Evolutionary conservation across 2,329 filamentous ascomycete species (phyloP), one percentile per base, ranked within the genome.

Genomic region (Cordyceps sp.): DNA sequence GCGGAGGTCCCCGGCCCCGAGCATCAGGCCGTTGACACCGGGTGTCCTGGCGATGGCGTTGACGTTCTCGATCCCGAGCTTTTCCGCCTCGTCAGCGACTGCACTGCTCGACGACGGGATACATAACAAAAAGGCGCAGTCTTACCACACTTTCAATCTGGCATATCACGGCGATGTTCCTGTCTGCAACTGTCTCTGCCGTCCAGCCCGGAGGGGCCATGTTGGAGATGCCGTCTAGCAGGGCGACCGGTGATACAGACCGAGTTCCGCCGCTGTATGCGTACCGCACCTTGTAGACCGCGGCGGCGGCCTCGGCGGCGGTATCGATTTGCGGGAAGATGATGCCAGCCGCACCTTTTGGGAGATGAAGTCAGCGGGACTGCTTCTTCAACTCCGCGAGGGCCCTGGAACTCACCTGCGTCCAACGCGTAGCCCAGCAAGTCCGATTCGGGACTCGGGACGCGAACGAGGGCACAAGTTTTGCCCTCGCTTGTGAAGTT

Each of bases 401-500:
- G 12, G 7, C 21, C 7, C 6, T 28, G 26, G 15, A n/a, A 15
- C 33, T 26, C 29, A 36, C 35, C 31, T 4, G 31, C 31, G 19
- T 36, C 35, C 19, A 36, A 21, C 12, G 35, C 35, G 23, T 36
- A 33, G 4, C 31, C 21, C 15, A 33, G 18, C n/a, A 36, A 20
- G 19, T 36, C 31, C 8, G 35, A 36, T 5, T 33, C 24, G 14
- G 21, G 12, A 14, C 17, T 30, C 16, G 35, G 28, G 4, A 36
- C 25, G 14, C 35, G 35, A 27, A 36, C 35, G 5, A 36, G 7
- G 4, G 28, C 20, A 15, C 35, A 36, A 4, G 35, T 36, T 20
- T 33, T 36, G 14, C 35, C 35, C 19, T 36, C 22, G 28, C 35
- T 36, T 9, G 31, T n/a, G 14, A 36, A 36, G 28, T 36, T 31